Evolutionary conservation across 495 filamentous ascomycete genomes (phyloP).

Genomic region (Penicillium atrosanguineum): DNA sequence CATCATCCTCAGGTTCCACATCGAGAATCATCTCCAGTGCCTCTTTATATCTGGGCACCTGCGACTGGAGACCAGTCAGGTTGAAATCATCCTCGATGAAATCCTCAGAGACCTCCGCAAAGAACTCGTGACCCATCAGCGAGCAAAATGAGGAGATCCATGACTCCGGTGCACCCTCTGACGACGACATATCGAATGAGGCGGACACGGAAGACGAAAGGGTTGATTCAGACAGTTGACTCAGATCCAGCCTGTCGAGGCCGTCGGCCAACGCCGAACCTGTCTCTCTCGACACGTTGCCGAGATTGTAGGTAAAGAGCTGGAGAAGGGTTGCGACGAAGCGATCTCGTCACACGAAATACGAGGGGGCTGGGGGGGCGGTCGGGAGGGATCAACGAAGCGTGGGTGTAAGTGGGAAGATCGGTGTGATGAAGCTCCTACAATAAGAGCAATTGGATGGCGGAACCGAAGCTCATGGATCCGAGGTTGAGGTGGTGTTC

Average conservation of each 20-base stretch:
- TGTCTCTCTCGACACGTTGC: constrained; percentile 53
- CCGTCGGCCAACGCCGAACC: constrained; percentile 52
- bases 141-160: constrained; percentile 98
- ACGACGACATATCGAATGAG: constrained; percentile 60
- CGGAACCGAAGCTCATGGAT: background rate
- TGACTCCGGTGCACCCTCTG: constrained; percentile 82
- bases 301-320: constrained; percentile 32
- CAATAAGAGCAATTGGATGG: background rate
- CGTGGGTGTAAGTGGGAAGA: constrained; percentile 1
- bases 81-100: constrained; percentile 99
- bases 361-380: constrained; percentile 8
- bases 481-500: constrained; percentile 5
- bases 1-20: constrained; percentile 92
- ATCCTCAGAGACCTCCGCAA: constrained; percentile 96
- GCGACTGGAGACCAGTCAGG: constrained; percentile 87
- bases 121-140: constrained; percentile 94
- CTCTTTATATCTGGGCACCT: constrained; percentile 99
- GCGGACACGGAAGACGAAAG: constrained; percentile 47
- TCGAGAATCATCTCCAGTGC: constrained; percentile 97
- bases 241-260: constrained; percentile 52
- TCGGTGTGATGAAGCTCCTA: background rate
- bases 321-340: constrained; percentile 17
- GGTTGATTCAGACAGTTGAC: constrained; percentile 50
- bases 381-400: constrained; percentile 4
- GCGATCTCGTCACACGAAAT: constrained; percentile 27